phyloP scores from a whole-genome alignment of 2,329 filamentous ascomycete genomes.

The Scortechinia acanthostroma region DNA sequence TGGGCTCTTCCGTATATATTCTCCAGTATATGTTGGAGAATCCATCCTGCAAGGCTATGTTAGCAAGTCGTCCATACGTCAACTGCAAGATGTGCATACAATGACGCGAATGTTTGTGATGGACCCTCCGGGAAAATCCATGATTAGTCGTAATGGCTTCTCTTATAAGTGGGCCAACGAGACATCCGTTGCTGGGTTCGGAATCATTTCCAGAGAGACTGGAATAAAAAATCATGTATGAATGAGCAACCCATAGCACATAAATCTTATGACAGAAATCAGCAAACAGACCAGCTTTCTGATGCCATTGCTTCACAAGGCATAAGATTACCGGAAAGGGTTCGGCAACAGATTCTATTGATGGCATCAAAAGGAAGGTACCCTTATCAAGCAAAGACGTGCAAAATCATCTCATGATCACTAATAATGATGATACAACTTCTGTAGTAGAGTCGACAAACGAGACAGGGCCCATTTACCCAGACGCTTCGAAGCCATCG shows the following conservation, averaged over 20 bases:
- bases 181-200: not conserved
- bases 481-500: slow-evolving; percentile 7
- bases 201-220: not conserved
- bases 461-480: no score
- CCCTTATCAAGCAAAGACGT: slow-evolving; percentile 2
- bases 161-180: not conserved
- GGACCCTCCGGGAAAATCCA: slow-evolving; percentile 30
- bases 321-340: no score
- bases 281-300: slow-evolving; percentile 9
- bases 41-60: slow-evolving; percentile 21
- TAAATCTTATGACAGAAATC: slow-evolving; percentile 6
- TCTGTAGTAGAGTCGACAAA: no score
- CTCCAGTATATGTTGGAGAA: slow-evolving; percentile 31
- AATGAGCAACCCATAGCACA: not conserved
- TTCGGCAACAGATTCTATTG: not conserved
- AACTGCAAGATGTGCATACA: slow-evolving; percentile 19
- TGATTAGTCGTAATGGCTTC: slow-evolving; percentile 17
- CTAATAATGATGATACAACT: no score
- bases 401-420: no score
- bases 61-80: slow-evolving; percentile 7
- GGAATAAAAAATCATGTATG: not conserved
- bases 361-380: not conserved
- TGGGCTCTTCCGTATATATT: slow-evolving; percentile 25
- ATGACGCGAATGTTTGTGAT: slow-evolving; percentile 29
- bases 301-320: slow-evolving; percentile 9